These are phyloP conservation scores for Paspalum vaginatum DNA, from an alignment of 176 grass and related monocot genomes.

Conservation along the genomic window DNA sequence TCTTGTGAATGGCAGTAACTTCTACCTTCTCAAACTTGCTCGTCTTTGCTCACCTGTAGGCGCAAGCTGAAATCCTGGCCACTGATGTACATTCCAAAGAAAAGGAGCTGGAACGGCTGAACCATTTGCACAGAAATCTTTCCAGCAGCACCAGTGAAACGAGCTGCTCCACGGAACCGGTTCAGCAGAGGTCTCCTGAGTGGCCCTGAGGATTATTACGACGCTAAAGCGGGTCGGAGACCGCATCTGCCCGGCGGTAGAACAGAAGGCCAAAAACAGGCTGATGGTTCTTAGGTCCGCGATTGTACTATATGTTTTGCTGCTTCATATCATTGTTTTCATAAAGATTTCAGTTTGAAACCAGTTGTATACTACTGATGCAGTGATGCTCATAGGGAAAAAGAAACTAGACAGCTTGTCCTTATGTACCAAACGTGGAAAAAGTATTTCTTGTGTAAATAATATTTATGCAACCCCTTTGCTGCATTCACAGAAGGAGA, in stretches of 20 bases:
- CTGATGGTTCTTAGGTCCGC: slow-evolving; percentile 79
- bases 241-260: slow-evolving; percentile 34
- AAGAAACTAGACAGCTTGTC: neutral
- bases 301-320: slow-evolving; percentile 83
- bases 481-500: neutral
- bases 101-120: slow-evolving; percentile 79
- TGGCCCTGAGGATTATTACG: slow-evolving; percentile 46
- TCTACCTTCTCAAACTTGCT: slow-evolving; percentile 9
- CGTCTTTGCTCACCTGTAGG: slow-evolving; percentile 35
- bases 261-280: slow-evolving; percentile 67
- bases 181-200: slow-evolving; percentile 43
- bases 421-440: neutral
- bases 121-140: slow-evolving; percentile 46
- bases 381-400: neutral
- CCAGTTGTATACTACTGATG: neutral
- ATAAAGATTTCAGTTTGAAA: slow-evolving; percentile 86
- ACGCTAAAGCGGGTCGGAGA: slow-evolving; percentile 48
- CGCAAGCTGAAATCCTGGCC: slow-evolving; percentile 77
- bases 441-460: slow-evolving; percentile 32
- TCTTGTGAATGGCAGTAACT: neutral
- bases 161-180: slow-evolving; percentile 47
- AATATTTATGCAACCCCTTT: neutral
- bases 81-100: slow-evolving; percentile 72
- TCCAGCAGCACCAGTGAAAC: slow-evolving; percentile 45
- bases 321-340: slow-evolving; percentile 83